Conservation (phyloP, 257 asterid species). For the Solanum boliviense region DNA sequence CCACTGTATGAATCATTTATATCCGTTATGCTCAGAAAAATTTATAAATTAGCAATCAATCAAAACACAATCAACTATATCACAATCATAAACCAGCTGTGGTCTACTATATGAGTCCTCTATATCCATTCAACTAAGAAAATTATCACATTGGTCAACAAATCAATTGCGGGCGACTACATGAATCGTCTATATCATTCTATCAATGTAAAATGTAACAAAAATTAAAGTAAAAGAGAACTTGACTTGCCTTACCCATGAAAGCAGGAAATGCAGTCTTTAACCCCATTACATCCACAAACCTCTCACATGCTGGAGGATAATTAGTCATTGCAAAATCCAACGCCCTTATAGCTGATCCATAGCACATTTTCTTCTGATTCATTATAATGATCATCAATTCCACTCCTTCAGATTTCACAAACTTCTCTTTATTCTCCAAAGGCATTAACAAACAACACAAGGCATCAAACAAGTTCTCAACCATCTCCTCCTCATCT, state of each 20-base stretch:
- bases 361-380: conserved; percentile 91
- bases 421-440: conserved; percentile 97
- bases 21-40: not conserved
- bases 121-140: not conserved
- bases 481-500: conserved; percentile 99
- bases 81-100: not conserved
- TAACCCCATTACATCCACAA: conserved; percentile 92
- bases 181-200: not conserved
- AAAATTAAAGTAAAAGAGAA: conserved; percentile 16
- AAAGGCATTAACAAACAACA: conserved; percentile 95
- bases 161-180: not conserved
- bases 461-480: conserved; percentile 78
- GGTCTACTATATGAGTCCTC: not conserved
- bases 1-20: not conserved
- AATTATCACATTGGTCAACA: not conserved
- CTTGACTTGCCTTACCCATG: conserved; percentile 99
- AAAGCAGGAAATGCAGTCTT: conserved; percentile 99
- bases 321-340: conserved; percentile 91
- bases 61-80: not conserved
- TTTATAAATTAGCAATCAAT: not conserved
- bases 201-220: not conserved
- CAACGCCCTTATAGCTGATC: conserved; percentile 83
- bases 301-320: conserved; percentile 97
- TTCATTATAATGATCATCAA: conserved; percentile 94
- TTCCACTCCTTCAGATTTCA: conserved; percentile 96